Evolutionary conservation across 2,329 filamentous ascomycete genomes (phyloP), one percentile per base, ranked within the genome.

Genomic region (Pseudogymnoascus sp.): DNA sequence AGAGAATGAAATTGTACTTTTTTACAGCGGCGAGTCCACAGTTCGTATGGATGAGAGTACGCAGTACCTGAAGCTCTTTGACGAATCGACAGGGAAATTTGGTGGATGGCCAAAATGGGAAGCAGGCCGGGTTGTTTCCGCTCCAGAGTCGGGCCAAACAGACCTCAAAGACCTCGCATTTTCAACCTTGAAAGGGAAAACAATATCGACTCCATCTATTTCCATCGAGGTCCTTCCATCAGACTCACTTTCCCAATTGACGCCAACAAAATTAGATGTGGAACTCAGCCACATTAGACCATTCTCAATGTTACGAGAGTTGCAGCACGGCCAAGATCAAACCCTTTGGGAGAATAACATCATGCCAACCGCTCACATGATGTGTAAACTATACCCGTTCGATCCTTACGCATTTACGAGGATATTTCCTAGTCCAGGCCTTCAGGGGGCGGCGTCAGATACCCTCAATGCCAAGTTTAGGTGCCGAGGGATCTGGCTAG

Each of bases 1-100:
- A 58, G 39, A 63, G 35, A 58, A 58, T 31, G 61, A 63, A 49
- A 33, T 63, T 21, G 61, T 63, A 3, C 61, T 63, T 26, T 61
- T 63, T 19, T 63, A 61, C 41, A 61, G 11, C 19, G 41, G 39
- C 19, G 8, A 35, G 38, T 11, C 19, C 6, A 19, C 21, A 38
- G 8, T 60, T 38, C 14, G 29, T 38, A 26, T 61, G 35, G 58
- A 60, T 23, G 58, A 60, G 26, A 23, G 19, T 10, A 60, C 58
- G 31, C 58, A 60, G 26, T 60, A 38, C 12, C 33, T 60, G 23
- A 41, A 31, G 38, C 33, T 60, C 7, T 38, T 60, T 31, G 33
- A 60, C 19, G 58, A 60, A 31, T 26, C n/a, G 14, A 60, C 33
- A 11, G 58, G 38, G 10, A 11, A 39, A 8, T 26, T 39, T 38